Evolutionary conservation across 495 filamentous ascomycete species (phyloP).

Genomic region (Trichoderma virens): DNA sequence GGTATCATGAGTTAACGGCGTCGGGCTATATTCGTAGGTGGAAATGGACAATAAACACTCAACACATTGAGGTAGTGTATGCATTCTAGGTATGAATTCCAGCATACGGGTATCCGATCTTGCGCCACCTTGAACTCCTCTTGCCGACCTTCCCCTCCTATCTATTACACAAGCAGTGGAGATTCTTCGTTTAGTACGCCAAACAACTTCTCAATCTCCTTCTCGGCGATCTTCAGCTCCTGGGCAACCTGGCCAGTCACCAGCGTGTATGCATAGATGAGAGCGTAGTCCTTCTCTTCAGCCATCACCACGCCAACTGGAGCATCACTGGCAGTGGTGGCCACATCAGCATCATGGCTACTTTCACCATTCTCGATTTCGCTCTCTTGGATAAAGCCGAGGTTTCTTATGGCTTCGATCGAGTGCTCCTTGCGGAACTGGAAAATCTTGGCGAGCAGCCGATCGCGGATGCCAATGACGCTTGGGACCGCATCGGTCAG

Average conservation of each 20-base stretch:
- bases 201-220: conserved; percentile 64
- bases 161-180: conserved; percentile 51
- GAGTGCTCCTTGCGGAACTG: conserved; percentile 64
- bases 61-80: neutral
- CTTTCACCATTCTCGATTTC: neutral
- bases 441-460: conserved; percentile 80
- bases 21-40: neutral
- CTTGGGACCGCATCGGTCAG: conserved; percentile 80
- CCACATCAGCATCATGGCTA: neutral
- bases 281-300: conserved; percentile 44
- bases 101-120: neutral
- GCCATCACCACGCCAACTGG: conserved; percentile 16
- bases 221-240: conserved; percentile 61
- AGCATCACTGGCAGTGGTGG: neutral
- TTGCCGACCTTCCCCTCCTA: too few species aligned
- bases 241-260: conserved; percentile 62
- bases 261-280: conserved; percentile 50
- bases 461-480: conserved; percentile 69
- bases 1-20: neutral
- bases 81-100: neutral
- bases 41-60: neutral
- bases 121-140: neutral
- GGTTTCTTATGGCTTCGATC: conserved; percentile 25
- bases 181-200: conserved; percentile 69
- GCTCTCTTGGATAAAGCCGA: neutral